A percentile compares a stretch with the other conserved stretches of the same genome.
These are phyloP conservation scores for Hygrophoropsis aurantiaca DNA, from an alignment of 768 basidiomycete genomes.

Conservation along the genomic window DNA sequence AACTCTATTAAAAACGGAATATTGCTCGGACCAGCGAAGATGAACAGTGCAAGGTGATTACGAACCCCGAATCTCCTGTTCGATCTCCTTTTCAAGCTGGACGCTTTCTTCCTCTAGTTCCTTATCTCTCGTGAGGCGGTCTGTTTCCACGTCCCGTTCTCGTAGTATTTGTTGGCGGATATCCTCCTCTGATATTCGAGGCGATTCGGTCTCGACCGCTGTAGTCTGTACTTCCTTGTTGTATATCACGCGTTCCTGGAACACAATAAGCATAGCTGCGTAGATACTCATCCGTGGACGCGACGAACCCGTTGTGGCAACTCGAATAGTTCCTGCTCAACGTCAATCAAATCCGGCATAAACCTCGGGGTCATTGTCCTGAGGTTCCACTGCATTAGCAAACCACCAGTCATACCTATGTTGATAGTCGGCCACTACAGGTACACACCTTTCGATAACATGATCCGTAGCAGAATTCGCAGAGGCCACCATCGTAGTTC, in stretches of 20 bases:
- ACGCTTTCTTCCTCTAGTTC: constrained; percentile 83
- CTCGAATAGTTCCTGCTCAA: constrained; percentile 89
- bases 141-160: constrained; percentile 71
- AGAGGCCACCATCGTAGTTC: constrained; percentile 45
- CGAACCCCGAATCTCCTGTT: constrained; percentile 82
- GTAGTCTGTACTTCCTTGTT: constrained; percentile 86
- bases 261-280: neutral
- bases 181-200: constrained; percentile 63
- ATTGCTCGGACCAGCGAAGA: constrained; percentile 5
- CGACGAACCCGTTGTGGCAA: constrained; percentile 75
- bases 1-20: constrained; percentile 53
- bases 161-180: constrained; percentile 66
- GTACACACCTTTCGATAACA: constrained; percentile 64
- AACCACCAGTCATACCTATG: neutral
- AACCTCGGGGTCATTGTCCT: constrained; percentile 66
- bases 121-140: constrained; percentile 66
- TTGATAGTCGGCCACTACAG: neutral
- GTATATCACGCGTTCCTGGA: constrained; percentile 74
- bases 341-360: constrained; percentile 80
- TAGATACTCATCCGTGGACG: neutral
- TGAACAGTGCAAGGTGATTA: neutral
- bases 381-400: neutral
- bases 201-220: constrained; percentile 55
- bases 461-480: constrained; percentile 62
- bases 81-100: constrained; percentile 82